Base-by-base conservation (phyloP, 179 eudicot genomes). In the Silene noctiflora region DNA sequence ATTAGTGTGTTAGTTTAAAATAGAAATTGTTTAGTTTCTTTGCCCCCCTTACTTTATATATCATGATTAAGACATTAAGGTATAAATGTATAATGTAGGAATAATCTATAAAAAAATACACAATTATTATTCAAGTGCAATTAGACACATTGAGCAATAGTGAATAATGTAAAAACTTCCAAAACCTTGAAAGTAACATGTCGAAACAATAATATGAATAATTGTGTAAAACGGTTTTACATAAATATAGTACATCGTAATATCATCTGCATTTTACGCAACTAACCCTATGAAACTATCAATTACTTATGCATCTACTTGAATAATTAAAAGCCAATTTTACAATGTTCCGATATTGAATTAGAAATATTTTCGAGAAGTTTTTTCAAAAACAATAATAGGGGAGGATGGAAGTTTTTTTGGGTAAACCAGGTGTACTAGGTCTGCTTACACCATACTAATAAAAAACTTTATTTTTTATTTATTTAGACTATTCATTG, bases 41-140 rank as follows among this genome's bases (percentile, higher is more conserved):
- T 71, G 31, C 75, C 68, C 78, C 80, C 78, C 80, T 74, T 77
- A 59, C 72, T 81, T 59, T 60, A 62, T 73, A 20, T 24, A 27
- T 44, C 13, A 72, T 24, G 31, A 68, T 44, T 44, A 44, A 44
- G 51, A 44, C 51, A 56, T 72, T 20, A 13, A 59, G 63, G 59
- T 72, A 71, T 67, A 69, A 61, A 25, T 77, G 31, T 62, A 61
- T 61, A 1, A 39, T 29, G 33, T 29, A 29, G 33, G 33, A 29
- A 29, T 29, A 29, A 29, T 29, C 3, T 29, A 9, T 3, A n/a
- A n/a, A 44, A 9, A 44, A 55, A 67, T 33, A 72, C 13, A 63
- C 4, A 64, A 55, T n/a, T n/a, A n/a, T 71, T 71, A 25, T 48
- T 25, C 39, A 24, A 29, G 66, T 29, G 42, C 1, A 53, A 63